phyloP scores from a whole-genome alignment of 305 asterid species.

The Stenogyne calaminthoides region DNA sequence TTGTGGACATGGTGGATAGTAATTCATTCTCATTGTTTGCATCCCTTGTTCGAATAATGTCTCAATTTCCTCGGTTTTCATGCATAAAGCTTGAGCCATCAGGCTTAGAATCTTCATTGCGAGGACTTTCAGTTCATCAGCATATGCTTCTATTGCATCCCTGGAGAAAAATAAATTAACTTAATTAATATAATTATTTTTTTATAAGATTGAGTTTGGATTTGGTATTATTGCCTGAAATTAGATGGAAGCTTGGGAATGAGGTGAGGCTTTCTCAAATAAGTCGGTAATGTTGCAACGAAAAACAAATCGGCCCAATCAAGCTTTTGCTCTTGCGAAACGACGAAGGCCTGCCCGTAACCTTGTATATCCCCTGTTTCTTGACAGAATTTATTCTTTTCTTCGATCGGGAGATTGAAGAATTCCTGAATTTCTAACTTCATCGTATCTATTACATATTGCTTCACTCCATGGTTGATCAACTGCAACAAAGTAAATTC shows the following conservation, averaged over 20 bases:
- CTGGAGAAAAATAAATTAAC: not conserved
- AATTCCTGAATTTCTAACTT: slow-evolving; percentile 38
- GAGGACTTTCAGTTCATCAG: too few species aligned
- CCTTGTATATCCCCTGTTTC: not conserved
- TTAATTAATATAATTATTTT: too few species aligned
- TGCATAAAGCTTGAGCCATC: too few species aligned
- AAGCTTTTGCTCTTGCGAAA: slow-evolving; percentile 48
- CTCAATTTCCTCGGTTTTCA: too few species aligned
- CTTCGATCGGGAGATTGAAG: slow-evolving; percentile 43
- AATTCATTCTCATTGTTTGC: too few species aligned
- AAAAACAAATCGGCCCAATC: slow-evolving; percentile 56
- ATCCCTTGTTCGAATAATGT: too few species aligned
- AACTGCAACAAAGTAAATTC: slow-evolving; percentile 30
- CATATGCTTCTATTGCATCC: too few species aligned
- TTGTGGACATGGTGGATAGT: slow-evolving; percentile 23
- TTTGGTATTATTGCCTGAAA: slow-evolving; percentile 34
- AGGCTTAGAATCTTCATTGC: too few species aligned
- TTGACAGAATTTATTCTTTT: too few species aligned
- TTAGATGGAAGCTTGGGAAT: slow-evolving; percentile 24
- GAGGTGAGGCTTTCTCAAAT: slow-evolving; percentile 26
- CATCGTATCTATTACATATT: slow-evolving; percentile 38
- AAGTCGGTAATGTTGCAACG: slow-evolving; percentile 15
- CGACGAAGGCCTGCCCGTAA: too few species aligned
- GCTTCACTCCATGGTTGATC: slow-evolving; percentile 55
- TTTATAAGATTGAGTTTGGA: not conserved